Conservation (phyloP, 2,329 filamentous ascomycete species). For the Trichoderma koningii region DNA sequence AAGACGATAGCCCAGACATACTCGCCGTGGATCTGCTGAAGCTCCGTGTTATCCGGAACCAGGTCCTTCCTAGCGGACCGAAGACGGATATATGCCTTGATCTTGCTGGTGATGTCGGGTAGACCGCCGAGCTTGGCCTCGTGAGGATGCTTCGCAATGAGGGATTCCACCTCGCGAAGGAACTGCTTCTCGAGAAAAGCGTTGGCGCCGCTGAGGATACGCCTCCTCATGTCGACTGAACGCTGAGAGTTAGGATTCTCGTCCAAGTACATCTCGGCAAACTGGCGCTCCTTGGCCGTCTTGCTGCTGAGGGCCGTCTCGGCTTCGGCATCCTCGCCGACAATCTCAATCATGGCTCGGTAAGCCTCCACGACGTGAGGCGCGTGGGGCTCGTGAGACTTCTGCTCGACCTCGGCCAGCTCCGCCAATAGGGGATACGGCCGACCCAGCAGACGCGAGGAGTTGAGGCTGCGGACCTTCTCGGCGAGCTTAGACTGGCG, state of each 20-base stretch:
- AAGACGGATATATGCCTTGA: conserved; percentile 87
- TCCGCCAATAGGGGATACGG: conserved; percentile 75
- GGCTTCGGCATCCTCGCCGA: conserved; percentile 67
- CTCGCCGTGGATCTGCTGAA: conserved; percentile 79
- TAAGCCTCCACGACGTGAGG: conserved; percentile 81
- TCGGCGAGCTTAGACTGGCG: conserved; percentile 82
- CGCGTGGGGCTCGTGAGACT: conserved; percentile 69
- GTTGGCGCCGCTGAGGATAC: conserved; percentile 78
- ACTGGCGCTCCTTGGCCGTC: conserved; percentile 74
- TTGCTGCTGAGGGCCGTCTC: conserved; percentile 61
- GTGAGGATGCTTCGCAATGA: conserved; percentile 79
- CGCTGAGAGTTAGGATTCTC: conserved; percentile 66
- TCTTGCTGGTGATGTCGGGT: conserved; percentile 84
- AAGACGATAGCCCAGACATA: conserved; percentile 94
- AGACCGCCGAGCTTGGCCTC: conserved; percentile 89
- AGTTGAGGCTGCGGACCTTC: conserved; percentile 77
- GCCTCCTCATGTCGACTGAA: conserved; percentile 70
- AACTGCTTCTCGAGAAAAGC: conserved; percentile 80
- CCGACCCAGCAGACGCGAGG: conserved; percentile 64
- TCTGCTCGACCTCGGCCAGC: conserved; percentile 72
- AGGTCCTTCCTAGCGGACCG: conserved; percentile 79
- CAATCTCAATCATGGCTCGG: conserved; percentile 75
- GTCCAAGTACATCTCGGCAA: conserved; percentile 74
- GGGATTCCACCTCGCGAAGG: conserved; percentile 71
- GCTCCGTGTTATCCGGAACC: conserved; percentile 74